Evolutionary conservation across 306 rosid genomes (phyloP).

Genomic region (Pterocarpus macrocarpus): DNA sequence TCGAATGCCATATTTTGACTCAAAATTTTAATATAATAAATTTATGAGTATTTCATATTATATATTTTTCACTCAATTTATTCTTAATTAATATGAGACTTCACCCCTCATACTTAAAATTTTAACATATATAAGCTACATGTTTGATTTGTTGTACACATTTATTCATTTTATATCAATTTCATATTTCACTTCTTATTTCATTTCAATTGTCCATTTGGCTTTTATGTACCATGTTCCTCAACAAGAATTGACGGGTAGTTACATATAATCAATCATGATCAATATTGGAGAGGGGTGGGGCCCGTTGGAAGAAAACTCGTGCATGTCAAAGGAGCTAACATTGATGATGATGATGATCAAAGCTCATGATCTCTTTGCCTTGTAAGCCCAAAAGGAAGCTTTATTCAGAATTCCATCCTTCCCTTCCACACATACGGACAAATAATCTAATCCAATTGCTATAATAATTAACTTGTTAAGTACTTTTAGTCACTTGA

Average conservation of each 20-base stretch:
- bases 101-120: too few relatives aligned
- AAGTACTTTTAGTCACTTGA: conserved; percentile 28
- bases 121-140: neutral
- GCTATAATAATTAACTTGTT: neutral
- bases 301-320: neutral
- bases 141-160: neutral
- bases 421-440: neutral
- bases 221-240: neutral
- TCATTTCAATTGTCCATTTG: neutral
- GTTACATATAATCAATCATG: neutral
- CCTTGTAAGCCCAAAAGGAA: conserved; percentile 4
- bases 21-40: too few relatives aligned
- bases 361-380: neutral
- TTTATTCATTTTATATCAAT: neutral
- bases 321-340: neutral
- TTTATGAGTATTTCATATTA: too few relatives aligned
- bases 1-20: too few relatives aligned
- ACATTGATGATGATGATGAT: neutral
- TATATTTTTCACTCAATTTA: too few relatives aligned
- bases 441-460: neutral
- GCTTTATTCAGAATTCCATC: conserved; percentile 31
- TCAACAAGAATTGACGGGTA: neutral
- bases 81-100: too few relatives aligned
- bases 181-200: neutral
- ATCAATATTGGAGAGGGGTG: neutral